Percentiles rank a stretch among this genome's conserved stretches.
phyloP scores from a whole-genome alignment of 257 asterid genomes.

The Ocimum tenuiflorum region DNA sequence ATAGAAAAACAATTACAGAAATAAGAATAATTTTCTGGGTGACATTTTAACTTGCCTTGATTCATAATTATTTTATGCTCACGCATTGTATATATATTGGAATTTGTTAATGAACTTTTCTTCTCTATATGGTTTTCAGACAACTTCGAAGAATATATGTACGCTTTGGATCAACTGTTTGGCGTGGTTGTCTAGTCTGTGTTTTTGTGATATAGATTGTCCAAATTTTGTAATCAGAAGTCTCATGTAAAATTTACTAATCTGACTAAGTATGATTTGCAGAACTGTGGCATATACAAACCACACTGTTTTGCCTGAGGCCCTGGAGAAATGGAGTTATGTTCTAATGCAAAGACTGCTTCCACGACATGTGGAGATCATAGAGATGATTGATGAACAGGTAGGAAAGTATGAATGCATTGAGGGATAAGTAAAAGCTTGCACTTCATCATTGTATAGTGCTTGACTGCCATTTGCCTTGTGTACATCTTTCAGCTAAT shows the following conservation, averaged over 20 bases:
- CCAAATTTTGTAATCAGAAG: slow-evolving; percentile 2
- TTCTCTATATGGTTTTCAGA: too few species aligned
- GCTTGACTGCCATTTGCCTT: slow-evolving; percentile 19
- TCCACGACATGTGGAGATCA: slow-evolving; percentile 81
- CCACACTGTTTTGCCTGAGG: slow-evolving; percentile 90
- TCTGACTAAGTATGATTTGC: slow-evolving; percentile 24
- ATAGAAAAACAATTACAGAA: too few species aligned
- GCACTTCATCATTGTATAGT: slow-evolving; percentile 14
- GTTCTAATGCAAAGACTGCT: slow-evolving; percentile 72
- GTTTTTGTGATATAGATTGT: background rate
- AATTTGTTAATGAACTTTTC: too few species aligned
- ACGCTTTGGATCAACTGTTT: background rate
- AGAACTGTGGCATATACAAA: slow-evolving; percentile 90
- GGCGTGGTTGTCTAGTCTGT: background rate
- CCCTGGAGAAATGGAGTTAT: slow-evolving; percentile 85
- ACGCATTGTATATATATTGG: too few species aligned
- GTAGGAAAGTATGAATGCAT: slow-evolving; percentile 26
- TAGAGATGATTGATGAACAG: slow-evolving; percentile 75
- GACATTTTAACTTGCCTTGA: too few species aligned
- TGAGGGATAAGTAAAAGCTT: slow-evolving; percentile 9
- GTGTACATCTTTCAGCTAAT: slow-evolving; percentile 46
- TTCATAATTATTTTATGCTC: too few species aligned
- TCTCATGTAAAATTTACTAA: slow-evolving; percentile 20
- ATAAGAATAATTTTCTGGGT: too few species aligned
- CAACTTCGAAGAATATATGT: too few species aligned